These are phyloP conservation scores for Alternaria novae-zelandiae DNA, from an alignment of 2,329 filamentous ascomycete genomes.

Conservation along the genomic window DNA sequence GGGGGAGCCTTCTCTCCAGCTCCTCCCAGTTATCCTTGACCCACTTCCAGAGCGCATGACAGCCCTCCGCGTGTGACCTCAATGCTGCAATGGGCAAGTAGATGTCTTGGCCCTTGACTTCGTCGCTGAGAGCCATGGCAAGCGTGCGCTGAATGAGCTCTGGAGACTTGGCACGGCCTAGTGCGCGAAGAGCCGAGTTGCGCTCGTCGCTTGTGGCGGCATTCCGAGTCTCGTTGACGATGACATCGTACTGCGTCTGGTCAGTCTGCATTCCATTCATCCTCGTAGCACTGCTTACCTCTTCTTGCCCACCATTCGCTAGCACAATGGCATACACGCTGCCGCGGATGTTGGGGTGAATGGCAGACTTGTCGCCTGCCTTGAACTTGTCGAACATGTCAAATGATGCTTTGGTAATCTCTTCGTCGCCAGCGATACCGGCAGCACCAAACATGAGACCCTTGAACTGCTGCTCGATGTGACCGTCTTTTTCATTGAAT, in stretches of 20 bases:
- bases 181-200: slow-evolving; percentile 83
- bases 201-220: slow-evolving; percentile 85
- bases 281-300: slow-evolving; percentile 58
- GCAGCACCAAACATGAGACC: slow-evolving; percentile 85
- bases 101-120: slow-evolving; percentile 93
- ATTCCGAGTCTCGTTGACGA: slow-evolving; percentile 76
- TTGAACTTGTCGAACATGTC: slow-evolving; percentile 90
- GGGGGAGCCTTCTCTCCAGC: slow-evolving; percentile 79
- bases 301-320: slow-evolving; percentile 82
- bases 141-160: slow-evolving; percentile 84
- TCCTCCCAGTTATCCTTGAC: slow-evolving; percentile 88
- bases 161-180: slow-evolving; percentile 79
- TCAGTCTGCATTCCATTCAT: slow-evolving; percentile 21
- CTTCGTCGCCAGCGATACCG: slow-evolving; percentile 79
- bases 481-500: slow-evolving; percentile 83
- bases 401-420: slow-evolving; percentile 78
- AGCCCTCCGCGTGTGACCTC: slow-evolving; percentile 76
- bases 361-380: slow-evolving; percentile 76
- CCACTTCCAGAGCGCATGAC: slow-evolving; percentile 82
- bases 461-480: slow-evolving; percentile 95
- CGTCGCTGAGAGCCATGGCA: slow-evolving; percentile 73
- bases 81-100: slow-evolving; percentile 86
- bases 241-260: slow-evolving; percentile 68
- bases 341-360: slow-evolving; percentile 89
- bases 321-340: slow-evolving; percentile 86